Evolutionary conservation across 2,329 filamentous ascomycete genomes (phyloP).

Genomic region (Apiospora saccharicola): DNA sequence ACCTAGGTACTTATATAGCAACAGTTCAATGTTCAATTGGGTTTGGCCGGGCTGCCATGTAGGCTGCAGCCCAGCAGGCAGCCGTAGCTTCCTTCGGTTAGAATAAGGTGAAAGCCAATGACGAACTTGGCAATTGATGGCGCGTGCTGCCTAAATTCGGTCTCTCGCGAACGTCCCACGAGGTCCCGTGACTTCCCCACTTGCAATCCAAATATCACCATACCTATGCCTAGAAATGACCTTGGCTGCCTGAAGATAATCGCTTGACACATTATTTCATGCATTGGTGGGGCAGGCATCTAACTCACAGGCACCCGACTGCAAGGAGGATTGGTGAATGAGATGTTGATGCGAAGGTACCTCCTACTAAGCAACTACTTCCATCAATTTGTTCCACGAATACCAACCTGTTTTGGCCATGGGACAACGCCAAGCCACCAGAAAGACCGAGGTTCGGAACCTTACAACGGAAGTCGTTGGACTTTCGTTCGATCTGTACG

Average conservation of each 20-base stretch:
- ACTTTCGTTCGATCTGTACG: background rate
- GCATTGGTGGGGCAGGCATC: background rate
- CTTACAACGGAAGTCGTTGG: background rate
- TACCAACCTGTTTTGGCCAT: background rate
- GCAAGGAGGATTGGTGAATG: background rate
- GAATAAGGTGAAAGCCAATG: background rate
- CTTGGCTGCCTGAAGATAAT: background rate
- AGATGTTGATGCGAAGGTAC: background rate
- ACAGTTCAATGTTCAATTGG: background rate
- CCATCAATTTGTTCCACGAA: background rate
- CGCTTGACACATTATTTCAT: background rate
- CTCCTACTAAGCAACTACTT: background rate
- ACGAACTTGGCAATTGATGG: background rate
- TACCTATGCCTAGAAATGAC: background rate
- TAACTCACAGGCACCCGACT: background rate
- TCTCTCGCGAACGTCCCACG: background rate
- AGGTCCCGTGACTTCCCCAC: slow-evolving; percentile 1
- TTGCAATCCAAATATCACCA: background rate
- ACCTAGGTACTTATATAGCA: background rate
- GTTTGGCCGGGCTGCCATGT: background rate
- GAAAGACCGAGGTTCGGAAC: background rate
- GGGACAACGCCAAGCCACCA: background rate
- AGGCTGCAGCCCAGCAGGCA: background rate
- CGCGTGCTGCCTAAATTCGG: slow-evolving; percentile 1
- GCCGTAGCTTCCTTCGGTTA: slow-evolving; percentile 1